These are phyloP conservation scores for Phytophthora colocasiae DNA, from an alignment of 352 stramenopile genomes.

Conservation along the genomic window DNA sequence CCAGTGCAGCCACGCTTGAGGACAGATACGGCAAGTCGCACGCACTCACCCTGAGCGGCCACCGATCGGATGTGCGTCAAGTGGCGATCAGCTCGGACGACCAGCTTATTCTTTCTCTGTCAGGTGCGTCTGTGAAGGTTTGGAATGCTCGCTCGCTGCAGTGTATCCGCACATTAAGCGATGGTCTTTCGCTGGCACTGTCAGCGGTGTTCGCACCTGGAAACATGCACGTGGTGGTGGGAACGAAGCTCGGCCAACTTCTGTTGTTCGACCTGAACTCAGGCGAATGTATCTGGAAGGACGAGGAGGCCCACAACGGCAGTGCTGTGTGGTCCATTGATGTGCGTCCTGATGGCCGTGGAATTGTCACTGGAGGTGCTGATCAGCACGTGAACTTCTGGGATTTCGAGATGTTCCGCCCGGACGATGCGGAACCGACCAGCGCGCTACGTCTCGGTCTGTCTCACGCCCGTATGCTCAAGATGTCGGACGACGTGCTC, in stretches of 20 bases:
- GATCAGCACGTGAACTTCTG: conserved; percentile 99
- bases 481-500: conserved; percentile 99
- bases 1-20: conserved; percentile 67
- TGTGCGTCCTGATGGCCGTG: conserved; percentile 91
- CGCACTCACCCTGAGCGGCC: conserved; percentile 80
- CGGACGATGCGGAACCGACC: conserved; percentile 41
- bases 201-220: conserved; percentile 96
- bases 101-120: conserved; percentile 91
- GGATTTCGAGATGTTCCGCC: conserved; percentile 94
- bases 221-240: conserved; percentile 97
- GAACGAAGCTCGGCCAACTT: conserved; percentile 96
- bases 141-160: conserved; percentile 92
- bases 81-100: conserved; percentile 91
- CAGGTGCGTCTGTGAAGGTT: conserved; percentile 90
- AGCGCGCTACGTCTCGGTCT: conserved; percentile 91
- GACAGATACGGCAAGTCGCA: conserved; percentile 70
- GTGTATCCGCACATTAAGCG: conserved; percentile 90
- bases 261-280: conserved; percentile 96
- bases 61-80: conserved; percentile 93
- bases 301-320: conserved; percentile 90
- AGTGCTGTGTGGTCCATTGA: conserved; percentile 98
- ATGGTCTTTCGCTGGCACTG: conserved; percentile 88
- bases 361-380: conserved; percentile 95
- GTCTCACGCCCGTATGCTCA: conserved; percentile 96
- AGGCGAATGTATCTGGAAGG: conserved; percentile 93